Conservation (phyloP, 306 rosid genomes). For the Glycine latifolia region DNA sequence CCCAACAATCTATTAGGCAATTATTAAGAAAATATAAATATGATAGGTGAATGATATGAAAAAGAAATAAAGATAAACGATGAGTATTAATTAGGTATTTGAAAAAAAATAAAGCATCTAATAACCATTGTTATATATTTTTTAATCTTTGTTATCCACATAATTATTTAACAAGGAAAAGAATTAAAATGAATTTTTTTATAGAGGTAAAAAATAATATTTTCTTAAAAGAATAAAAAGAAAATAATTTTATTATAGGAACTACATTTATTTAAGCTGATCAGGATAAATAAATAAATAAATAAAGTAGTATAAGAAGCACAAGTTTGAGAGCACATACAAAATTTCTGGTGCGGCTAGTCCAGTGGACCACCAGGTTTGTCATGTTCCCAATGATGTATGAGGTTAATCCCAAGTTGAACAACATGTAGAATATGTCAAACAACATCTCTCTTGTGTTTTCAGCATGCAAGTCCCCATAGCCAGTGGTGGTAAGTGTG, state of each 20-base stretch:
- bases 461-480: constrained; percentile 90
- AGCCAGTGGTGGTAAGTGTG: constrained; percentile 90
- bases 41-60: too few relatives aligned
- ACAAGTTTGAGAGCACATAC: constrained; percentile 56
- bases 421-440: constrained; percentile 81
- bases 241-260: too few relatives aligned
- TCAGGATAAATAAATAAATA: too few relatives aligned
- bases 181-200: not conserved
- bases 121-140: too few relatives aligned
- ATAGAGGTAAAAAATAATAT: too few relatives aligned
- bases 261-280: too few relatives aligned
- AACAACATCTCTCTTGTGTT: constrained; percentile 83
- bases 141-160: not conserved
- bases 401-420: constrained; percentile 84
- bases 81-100: too few relatives aligned
- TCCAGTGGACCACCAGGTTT: constrained; percentile 87
- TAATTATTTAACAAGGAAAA: not conserved
- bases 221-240: not conserved
- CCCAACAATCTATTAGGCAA: too few relatives aligned
- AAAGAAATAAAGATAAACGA: too few relatives aligned
- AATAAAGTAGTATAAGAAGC: not conserved
- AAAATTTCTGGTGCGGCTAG: constrained; percentile 87
- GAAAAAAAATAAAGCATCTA: too few relatives aligned
- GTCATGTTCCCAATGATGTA: constrained; percentile 97
- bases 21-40: too few relatives aligned